Evolutionary conservation across 2,329 filamentous ascomycete genomes (phyloP).

Genomic region (Talaromyces sp.): DNA sequence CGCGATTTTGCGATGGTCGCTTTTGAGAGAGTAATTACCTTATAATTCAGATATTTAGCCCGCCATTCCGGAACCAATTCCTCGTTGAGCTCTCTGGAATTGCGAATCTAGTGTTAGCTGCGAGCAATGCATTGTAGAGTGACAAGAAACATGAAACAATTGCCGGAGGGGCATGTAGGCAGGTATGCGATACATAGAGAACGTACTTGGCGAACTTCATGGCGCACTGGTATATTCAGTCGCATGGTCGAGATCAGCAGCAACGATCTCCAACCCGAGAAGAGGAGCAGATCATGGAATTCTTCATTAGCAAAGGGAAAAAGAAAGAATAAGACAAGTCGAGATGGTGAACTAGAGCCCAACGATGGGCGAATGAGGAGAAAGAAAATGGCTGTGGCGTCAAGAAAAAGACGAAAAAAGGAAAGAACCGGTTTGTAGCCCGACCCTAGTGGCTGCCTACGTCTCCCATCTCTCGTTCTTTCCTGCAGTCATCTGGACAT

Average conservation of each 20-base stretch:
- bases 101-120: conserved; percentile 14
- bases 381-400: conserved; percentile 3
- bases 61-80: conserved; percentile 93
- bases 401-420: conserved; percentile 3
- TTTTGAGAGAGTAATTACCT: conserved; percentile 49
- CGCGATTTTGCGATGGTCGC: conserved; percentile 10
- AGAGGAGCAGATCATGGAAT: background rate
- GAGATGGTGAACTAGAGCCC: background rate
- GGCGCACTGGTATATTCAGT: conserved; percentile 4
- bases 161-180: conserved; percentile 15
- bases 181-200: background rate
- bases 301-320: background rate
- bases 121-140: conserved; percentile 13
- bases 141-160: background rate
- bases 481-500: background rate
- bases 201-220: conserved; percentile 64
- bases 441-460: background rate
- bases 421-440: background rate
- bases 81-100: conserved; percentile 69
- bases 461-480: background rate
- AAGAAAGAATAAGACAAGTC: background rate
- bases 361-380: conserved; percentile 9
- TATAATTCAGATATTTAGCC: conserved; percentile 92
- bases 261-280: background rate
- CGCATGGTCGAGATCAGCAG: conserved; percentile 1